Evolutionary conservation across 352 stramenopile species (phyloP), one percentile per base, ranked within the genome.

Genomic region (Globisporangium spiculum): DNA sequence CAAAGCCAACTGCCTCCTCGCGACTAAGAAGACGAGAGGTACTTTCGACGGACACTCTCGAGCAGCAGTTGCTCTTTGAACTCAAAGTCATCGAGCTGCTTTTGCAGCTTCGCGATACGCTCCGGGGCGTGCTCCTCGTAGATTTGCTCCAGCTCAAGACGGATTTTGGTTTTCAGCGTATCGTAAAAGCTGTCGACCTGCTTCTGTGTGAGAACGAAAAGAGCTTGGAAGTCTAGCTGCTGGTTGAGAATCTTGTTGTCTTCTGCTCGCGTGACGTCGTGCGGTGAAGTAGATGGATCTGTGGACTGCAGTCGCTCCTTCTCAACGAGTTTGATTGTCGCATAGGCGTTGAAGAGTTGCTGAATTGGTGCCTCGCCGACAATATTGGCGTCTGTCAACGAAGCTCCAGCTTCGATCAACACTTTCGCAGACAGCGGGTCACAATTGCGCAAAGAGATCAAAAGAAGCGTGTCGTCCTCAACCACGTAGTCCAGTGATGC

Each of bases 81-180:
- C 26, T 78, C 77, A 66, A 85, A 90, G 3, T 82, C 76, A 1
- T 74, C 52, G 48, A 93, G 65, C 63, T 91, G 82, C 8, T n/a
- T 30, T 4, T 67, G 48, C 7, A 91, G 74, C 60, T 93, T 92
- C 1, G 54, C 32, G 10, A 91, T 12, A 0, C 81, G 75, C 4
- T 93, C 86, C 1, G 86, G 82, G 6, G 84, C 83, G 30, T 75
- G 72, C 12, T 68, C 36, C 3, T 75, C 64, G 54, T 91, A 93
- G 9, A 92, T 69, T 3, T 54, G 48, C 20, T 68, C 55, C 7
- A 93, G 60, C 5, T 83, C 68, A 12, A 63, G 48, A 18, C 75
- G 64, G 9, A 79, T 65, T 6, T 55, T 4, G 10, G 48, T 41
- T 38, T 72, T 78, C 24, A 76, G 63, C 2, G 62, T 38, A 0